A percentile compares a stretch with the other conserved stretches of the same genome.
These are phyloP conservation scores for Fusarium compactum DNA, from an alignment of 2,329 filamentous ascomycete species.

Conservation along the genomic window DNA sequence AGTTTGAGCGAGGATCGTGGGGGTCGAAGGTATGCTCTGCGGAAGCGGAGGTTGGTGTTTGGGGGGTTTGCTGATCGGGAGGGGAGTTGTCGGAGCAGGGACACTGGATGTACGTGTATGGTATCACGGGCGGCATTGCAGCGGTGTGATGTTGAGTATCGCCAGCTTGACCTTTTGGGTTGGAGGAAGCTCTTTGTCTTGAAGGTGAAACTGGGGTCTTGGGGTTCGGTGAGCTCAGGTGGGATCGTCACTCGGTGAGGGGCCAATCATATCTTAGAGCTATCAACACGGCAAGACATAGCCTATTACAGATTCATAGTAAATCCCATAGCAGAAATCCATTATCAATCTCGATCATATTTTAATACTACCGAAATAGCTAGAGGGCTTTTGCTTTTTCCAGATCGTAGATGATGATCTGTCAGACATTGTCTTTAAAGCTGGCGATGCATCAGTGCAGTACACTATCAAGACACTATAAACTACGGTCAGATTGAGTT, in stretches of 20 bases:
- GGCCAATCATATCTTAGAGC: slow-evolving; percentile 22
- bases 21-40: slow-evolving; percentile 89
- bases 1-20: slow-evolving; percentile 84
- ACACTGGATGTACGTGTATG: slow-evolving; percentile 76
- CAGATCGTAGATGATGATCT: neutral
- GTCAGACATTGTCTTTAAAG: neutral
- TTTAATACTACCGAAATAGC: neutral
- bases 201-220: slow-evolving; percentile 33
- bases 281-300: neutral
- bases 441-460: neutral
- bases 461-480: neutral
- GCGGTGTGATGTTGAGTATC: slow-evolving; percentile 21
- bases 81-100: slow-evolving; percentile 67
- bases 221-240: slow-evolving; percentile 31
- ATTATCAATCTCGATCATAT: neutral
- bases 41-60: slow-evolving; percentile 56
- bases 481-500: neutral
- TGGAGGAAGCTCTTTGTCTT: slow-evolving; percentile 35
- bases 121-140: slow-evolving; percentile 64
- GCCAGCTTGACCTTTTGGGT: slow-evolving; percentile 28
- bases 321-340: neutral
- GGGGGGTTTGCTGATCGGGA: slow-evolving; percentile 48
- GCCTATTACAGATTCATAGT: neutral
- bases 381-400: neutral
- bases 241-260: slow-evolving; percentile 18